Evolutionary conservation across 495 filamentous ascomycete species (phyloP).

Genomic region (Apiosordaria backusii): DNA sequence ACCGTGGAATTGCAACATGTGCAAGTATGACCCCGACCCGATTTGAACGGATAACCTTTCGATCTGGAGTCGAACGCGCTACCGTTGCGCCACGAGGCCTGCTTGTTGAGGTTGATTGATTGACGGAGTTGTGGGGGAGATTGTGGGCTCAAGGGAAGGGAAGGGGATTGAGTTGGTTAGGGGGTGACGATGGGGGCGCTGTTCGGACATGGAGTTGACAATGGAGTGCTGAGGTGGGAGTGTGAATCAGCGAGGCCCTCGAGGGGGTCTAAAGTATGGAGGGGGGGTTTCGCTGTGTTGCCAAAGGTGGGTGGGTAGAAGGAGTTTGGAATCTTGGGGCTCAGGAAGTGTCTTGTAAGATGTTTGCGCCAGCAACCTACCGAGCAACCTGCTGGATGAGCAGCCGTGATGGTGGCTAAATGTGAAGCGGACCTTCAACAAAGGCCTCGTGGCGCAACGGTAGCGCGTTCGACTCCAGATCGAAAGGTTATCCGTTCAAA

Average conservation of each 20-base stretch:
- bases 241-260: no score
- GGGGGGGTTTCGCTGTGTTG: no score
- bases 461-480: conserved; percentile 15
- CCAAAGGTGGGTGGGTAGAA: no score
- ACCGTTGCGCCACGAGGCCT: conserved; percentile 10
- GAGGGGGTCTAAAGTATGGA: no score
- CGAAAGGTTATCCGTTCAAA: conserved; percentile 18
- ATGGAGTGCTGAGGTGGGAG: no score
- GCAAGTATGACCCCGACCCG: conserved; percentile 10
- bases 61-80: conserved; percentile 15
- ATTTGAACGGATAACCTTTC: conserved; percentile 18
- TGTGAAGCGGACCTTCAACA: neutral
- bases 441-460: conserved; percentile 13
- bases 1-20: neutral
- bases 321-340: no score
- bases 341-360: no score
- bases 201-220: no score
- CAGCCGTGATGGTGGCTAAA: neutral
- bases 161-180: neutral
- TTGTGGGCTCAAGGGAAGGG: neutral
- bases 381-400: no score
- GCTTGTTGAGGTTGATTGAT: neutral
- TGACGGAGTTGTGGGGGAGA: neutral
- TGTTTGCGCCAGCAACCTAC: no score
- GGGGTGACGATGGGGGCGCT: neutral